Evolutionary conservation across 2,329 filamentous ascomycete species (phyloP).

Genomic region (Pseudocercospora cruenta): DNA sequence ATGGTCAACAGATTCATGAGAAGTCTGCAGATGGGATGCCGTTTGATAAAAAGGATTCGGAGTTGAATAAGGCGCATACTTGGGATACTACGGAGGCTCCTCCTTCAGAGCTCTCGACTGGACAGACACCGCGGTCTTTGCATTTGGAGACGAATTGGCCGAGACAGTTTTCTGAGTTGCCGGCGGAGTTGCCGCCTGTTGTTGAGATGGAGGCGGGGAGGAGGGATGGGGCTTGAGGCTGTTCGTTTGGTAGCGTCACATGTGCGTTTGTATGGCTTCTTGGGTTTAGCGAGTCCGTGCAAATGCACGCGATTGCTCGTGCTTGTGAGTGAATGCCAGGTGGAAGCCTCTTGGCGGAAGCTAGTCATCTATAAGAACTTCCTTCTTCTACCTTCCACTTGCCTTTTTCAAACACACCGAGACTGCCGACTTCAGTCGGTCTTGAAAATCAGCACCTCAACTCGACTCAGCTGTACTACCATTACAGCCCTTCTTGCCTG

Average conservation of each 20-base stretch:
- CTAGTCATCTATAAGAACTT: too few relatives aligned
- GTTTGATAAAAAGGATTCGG: neutral
- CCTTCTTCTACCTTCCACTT: too few relatives aligned
- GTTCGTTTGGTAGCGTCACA: neutral
- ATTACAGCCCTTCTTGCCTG: neutral
- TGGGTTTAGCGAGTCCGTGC: too few relatives aligned
- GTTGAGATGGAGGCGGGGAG: neutral
- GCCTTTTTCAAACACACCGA: too few relatives aligned
- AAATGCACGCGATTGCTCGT: too few relatives aligned
- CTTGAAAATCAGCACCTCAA: too few relatives aligned
- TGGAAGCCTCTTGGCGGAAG: too few relatives aligned
- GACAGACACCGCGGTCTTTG: neutral
- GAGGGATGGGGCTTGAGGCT: neutral
- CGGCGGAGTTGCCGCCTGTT: neutral
- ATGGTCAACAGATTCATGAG: neutral
- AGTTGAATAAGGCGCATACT: neutral
- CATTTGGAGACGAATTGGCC: neutral
- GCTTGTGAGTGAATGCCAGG: too few relatives aligned
- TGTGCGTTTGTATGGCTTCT: too few relatives aligned
- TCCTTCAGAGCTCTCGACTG: neutral
- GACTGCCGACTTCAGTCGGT: too few relatives aligned
- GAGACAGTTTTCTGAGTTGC: slow-evolving; percentile 2
- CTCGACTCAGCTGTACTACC: neutral
- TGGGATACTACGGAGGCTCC: neutral
- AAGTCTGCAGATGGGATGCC: neutral